Conservation (phyloP, 2,329 filamentous ascomycete genomes). For the Diaporthe longicolla region DNA sequence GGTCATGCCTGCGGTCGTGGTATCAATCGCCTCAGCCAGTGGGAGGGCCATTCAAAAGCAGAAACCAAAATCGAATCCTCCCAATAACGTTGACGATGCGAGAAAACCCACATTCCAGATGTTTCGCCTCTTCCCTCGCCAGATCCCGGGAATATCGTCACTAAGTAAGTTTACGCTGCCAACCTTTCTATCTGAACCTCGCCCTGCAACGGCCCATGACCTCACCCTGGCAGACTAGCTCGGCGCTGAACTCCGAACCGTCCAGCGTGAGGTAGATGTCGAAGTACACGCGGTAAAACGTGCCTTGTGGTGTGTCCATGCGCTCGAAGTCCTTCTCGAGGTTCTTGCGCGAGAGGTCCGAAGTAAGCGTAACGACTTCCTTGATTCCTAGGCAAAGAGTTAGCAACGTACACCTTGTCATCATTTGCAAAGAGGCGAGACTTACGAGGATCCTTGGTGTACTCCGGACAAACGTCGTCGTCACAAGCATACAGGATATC, state of each 20-base stretch:
- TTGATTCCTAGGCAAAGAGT: conserved; percentile 82
- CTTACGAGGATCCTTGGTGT: conserved; percentile 99
- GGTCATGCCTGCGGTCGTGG: conserved; percentile 31
- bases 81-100: conserved; percentile 7
- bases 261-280: conserved; percentile 93
- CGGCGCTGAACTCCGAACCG: conserved; percentile 97
- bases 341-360: conserved; percentile 96
- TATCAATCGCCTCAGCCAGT: conserved; percentile 38
- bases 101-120: neutral
- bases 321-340: conserved; percentile 99
- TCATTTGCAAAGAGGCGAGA: conserved; percentile 49
- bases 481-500: conserved; percentile 98
- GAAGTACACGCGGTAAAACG: conserved; percentile 88
- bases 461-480: conserved; percentile 97
- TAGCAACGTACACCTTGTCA: conserved; percentile 38
- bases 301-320: conserved; percentile 98
- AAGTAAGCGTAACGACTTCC: conserved; percentile 97
- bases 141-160: neutral
- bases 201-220: conserved; percentile 98
- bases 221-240: conserved; percentile 98
- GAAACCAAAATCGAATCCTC: conserved; percentile 26
- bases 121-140: conserved; percentile 4
- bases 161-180: neutral
- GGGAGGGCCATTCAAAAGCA: conserved; percentile 32
- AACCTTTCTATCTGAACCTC: conserved; percentile 75